phyloP scores from a whole-genome alignment of 192 early-diverging fungal genomes.

The Linnemannia zychae region DNA sequence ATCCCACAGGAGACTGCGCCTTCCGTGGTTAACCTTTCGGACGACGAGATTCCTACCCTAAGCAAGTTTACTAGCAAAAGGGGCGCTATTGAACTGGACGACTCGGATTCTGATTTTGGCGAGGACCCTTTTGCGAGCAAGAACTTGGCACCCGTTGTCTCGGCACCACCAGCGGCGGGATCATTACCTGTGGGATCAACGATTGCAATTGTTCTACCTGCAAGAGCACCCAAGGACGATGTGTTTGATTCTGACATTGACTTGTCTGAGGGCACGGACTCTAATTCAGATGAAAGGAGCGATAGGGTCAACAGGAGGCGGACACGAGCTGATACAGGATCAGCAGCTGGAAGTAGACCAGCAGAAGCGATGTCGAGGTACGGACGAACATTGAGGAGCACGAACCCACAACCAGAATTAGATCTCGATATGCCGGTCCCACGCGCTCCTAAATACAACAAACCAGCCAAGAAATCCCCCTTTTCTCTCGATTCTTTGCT shows the following conservation, averaged over 20 bases:
- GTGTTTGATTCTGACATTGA: background rate
- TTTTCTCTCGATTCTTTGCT: constrained; percentile 41
- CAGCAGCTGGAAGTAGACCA: background rate
- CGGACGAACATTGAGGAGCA: background rate
- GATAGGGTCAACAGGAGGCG: background rate
- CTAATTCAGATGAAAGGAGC: background rate
- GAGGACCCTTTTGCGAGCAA: constrained; percentile 26
- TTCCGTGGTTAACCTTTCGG: constrained; percentile 14
- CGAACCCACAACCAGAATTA: background rate
- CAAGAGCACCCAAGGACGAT: background rate
- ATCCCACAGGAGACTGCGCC: background rate
- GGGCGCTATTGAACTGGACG: constrained; percentile 11
- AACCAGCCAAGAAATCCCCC: background rate
- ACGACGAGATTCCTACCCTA: constrained; percentile 32
- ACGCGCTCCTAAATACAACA: background rate
- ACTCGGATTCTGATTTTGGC: constrained; percentile 46
- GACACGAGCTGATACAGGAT: background rate
- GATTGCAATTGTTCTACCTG: background rate
- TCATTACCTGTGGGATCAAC: background rate
- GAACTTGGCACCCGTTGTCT: background rate
- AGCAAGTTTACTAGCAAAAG: constrained; percentile 16
- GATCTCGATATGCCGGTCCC: background rate
- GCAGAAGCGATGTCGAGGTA: background rate
- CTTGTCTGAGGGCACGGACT: background rate
- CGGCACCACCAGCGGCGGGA: background rate